These are phyloP conservation scores for Hemisphaericaspora xylofermentans DNA, from an alignment of 1,139 yeast genomes.

Conservation along the genomic window DNA sequence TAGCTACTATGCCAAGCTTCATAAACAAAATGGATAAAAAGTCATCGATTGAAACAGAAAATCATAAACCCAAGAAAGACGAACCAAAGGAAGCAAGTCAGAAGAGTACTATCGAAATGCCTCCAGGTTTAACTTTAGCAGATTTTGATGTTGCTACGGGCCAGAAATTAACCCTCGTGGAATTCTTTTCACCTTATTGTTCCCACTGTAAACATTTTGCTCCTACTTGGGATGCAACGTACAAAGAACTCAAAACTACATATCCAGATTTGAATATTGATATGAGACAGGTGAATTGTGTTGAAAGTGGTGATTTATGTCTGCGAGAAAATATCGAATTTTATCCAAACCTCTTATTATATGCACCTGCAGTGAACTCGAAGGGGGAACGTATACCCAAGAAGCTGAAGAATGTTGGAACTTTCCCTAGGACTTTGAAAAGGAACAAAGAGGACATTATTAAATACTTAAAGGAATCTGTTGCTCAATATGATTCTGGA, in stretches of 20 bases:
- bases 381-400: conserved; percentile 25
- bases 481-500: conserved; percentile 44
- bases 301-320: conserved; percentile 72
- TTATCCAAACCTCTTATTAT: conserved; percentile 62
- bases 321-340: conserved; percentile 52
- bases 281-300: conserved; percentile 72
- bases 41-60: background rate
- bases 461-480: conserved; percentile 54
- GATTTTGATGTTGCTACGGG: conserved; percentile 47
- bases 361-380: conserved; percentile 48
- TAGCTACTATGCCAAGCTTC: background rate
- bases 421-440: conserved; percentile 47
- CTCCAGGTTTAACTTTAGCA: conserved; percentile 28
- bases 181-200: conserved; percentile 71
- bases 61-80: conserved; percentile 12
- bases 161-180: conserved; percentile 55
- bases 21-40: background rate
- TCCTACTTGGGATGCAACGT: conserved; percentile 64
- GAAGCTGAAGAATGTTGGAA: conserved; percentile 36
- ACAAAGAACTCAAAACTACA: conserved; percentile 35
- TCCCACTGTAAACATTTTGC: conserved; percentile 65
- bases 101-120: conserved; percentile 13
- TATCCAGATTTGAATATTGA: conserved; percentile 44
- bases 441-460: conserved; percentile 50
- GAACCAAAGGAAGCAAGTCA: conserved; percentile 5